Conservation (phyloP, 257 asterid genomes). For the Petunia secreta region DNA sequence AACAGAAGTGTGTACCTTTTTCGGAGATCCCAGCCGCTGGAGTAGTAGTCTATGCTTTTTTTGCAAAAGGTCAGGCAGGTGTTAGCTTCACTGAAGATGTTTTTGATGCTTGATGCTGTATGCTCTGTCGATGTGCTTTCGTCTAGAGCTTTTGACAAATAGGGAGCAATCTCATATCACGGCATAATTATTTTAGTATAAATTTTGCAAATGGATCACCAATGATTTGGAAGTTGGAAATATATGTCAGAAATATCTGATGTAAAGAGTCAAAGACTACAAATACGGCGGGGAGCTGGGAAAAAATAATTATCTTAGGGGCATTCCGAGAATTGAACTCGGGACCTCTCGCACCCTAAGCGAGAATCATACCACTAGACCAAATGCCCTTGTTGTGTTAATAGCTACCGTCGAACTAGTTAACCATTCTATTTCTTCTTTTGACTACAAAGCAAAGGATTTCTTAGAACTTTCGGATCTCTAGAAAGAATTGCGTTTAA, state of each 20-base stretch:
- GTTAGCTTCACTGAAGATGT: not conserved
- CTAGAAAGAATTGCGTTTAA: not conserved
- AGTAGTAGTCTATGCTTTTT: not conserved
- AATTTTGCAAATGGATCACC: no score
- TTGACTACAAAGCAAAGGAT: not conserved
- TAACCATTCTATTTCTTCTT: not conserved
- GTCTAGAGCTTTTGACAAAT: not conserved
- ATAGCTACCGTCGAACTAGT: no score
- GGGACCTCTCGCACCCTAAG: slow-evolving; percentile 97
- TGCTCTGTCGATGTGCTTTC: not conserved
- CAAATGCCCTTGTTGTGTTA: slow-evolving; percentile 52
- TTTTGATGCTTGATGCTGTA: not conserved
- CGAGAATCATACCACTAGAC: slow-evolving; percentile 88
- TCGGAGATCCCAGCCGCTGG: not conserved
- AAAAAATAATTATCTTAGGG: not conserved
- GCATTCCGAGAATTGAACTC: slow-evolving; percentile 94
- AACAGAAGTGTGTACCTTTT: not conserved
- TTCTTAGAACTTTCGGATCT: not conserved
- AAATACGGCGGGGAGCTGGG: not conserved
- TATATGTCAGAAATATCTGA: no score
- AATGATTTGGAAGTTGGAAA: no score
- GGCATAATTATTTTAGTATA: no score
- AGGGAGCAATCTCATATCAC: no score
- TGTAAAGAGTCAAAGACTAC: not conserved
- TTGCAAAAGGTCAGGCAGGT: not conserved